Conservation (phyloP, 805 yeast species). For the Scheffersomyces coipomensis region DNA sequence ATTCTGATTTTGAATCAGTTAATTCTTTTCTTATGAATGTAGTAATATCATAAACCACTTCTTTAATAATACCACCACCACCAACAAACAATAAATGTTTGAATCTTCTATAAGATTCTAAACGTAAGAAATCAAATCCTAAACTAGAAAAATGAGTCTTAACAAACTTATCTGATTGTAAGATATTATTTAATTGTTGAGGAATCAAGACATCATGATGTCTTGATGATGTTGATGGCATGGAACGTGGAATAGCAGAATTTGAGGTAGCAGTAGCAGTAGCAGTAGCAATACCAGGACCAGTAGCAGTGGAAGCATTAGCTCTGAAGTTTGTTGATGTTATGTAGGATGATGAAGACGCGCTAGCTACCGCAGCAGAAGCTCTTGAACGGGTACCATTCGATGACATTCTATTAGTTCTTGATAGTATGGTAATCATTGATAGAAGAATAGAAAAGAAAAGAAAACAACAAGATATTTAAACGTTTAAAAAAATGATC, state of each 20-base stretch:
- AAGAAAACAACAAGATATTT: too few relatives aligned
- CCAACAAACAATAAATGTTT: slow-evolving; percentile 21
- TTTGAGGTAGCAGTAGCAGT: not conserved
- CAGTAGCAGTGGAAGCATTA: not conserved
- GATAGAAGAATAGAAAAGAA: not conserved
- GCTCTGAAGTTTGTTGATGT: too few relatives aligned
- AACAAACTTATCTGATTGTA: slow-evolving; percentile 10
- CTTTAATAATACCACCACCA: slow-evolving; percentile 33
- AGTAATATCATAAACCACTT: slow-evolving; percentile 30
- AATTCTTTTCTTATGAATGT: slow-evolving; percentile 30
- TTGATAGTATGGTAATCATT: not conserved
- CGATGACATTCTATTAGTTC: not conserved
- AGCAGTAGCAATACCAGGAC: not conserved
- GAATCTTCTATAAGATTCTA: slow-evolving; percentile 31
- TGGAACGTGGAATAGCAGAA: not conserved
- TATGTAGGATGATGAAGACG: too few relatives aligned
- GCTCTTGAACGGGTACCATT: too few relatives aligned
- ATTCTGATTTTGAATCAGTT: slow-evolving; percentile 7
- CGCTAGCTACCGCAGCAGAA: too few relatives aligned
- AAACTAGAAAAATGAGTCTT: slow-evolving; percentile 30
- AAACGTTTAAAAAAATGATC: too few relatives aligned
- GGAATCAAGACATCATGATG: slow-evolving; percentile 6
- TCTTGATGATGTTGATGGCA: not conserved
- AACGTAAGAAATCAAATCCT: slow-evolving; percentile 33
- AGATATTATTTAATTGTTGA: slow-evolving; percentile 6